Evolutionary conservation across 768 basidiomycete genomes (phyloP), one percentile per base, ranked within the genome.

Genomic region (Suillus sp.): DNA sequence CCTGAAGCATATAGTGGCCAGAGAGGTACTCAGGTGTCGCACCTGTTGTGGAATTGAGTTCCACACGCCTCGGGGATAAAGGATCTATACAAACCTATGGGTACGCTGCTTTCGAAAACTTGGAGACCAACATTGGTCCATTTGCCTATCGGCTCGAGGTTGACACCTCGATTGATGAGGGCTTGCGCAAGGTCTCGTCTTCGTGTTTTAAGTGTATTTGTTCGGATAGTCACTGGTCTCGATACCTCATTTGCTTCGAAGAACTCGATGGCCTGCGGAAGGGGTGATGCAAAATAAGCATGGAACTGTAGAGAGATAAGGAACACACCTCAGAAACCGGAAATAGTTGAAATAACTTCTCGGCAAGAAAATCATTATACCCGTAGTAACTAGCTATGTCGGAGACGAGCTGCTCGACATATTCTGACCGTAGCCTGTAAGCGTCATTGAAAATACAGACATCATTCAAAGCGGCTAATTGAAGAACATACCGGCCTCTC

Each of bases 91-190:
- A 58, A 69, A 86, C 93, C 96, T 65, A 99, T 93, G 0, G 97
- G 97, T 2, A 99, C 95, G 65, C 86, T 89, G 67, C 92, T 93
- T 78, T 98, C 96, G 74, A 99, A 99, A 3, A 99, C 91, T 76
- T 99, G 97, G n/a, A 99, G 83, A 18, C 97, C 97, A 66, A 98
- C 96, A 72, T 98, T 99, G 34, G 93, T 93, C 97, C 97, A 99
- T 79, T 99, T 99, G 35, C 96, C 97, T 67, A 99, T 96, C 25
- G 97, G 96, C 74, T 99, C 96, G 61, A 99, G 85, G 72, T 93
- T 97, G 65, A 99, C 97, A 38, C 97, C 97, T 55, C 97, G 87
- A 74, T 97, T 97, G 69, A 99, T 89, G 40, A 99, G 82, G 0
- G 89, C 84, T 77, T 99, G 96, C 1, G 94, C 96, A 63, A 99